Percentiles rank a stretch among this genome's conserved stretches.
phyloP scores from a whole-genome alignment of 2,329 filamentous ascomycete genomes.

The Cladosporium colombiae region DNA sequence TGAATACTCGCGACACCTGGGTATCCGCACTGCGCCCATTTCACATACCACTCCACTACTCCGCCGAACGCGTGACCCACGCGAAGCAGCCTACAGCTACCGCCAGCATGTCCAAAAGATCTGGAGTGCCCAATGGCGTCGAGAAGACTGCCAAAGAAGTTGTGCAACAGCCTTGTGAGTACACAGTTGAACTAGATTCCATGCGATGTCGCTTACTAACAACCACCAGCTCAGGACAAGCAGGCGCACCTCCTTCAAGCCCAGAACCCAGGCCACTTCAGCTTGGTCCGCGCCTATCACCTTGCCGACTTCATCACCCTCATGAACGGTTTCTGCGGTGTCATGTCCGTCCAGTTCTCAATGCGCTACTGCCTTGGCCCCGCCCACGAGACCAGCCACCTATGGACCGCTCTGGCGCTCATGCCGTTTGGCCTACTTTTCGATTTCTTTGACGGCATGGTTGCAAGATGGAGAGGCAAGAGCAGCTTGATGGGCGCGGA shows the following conservation, averaged over 20 bases:
- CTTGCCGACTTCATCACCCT: slow-evolving; percentile 79
- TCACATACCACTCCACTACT: slow-evolving; percentile 3
- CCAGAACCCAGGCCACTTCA: slow-evolving; percentile 69
- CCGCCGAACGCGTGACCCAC: not conserved
- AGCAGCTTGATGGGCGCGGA: slow-evolving; percentile 98
- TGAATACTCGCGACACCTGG: not conserved
- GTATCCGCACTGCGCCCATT: not conserved
- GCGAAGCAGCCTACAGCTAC: slow-evolving; percentile 1
- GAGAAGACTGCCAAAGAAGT: slow-evolving; percentile 45
- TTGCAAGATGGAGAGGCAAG: slow-evolving; percentile 95
- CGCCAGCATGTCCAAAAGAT: slow-evolving; percentile 64
- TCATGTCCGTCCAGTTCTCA: slow-evolving; percentile 95
- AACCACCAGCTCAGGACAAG: slow-evolving; percentile 64
- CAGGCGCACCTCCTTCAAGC: slow-evolving; percentile 72
- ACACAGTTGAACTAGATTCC: not conserved
- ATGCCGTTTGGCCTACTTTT: slow-evolving; percentile 95
- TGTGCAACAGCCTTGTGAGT: slow-evolving; percentile 48
- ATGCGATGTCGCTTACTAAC: not conserved
- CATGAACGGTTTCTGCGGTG: slow-evolving; percentile 83
- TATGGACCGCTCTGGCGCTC: slow-evolving; percentile 82
- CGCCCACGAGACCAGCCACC: slow-evolving; percentile 62
- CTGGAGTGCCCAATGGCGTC: slow-evolving; percentile 53
- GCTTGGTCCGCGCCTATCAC: slow-evolving; percentile 63
- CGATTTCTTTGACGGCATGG: slow-evolving; percentile 96
- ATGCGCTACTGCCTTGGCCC: slow-evolving; percentile 82